Percentiles rank a stretch among this genome's conserved stretches.
Evolutionary conservation across 306 rosid genomes (phyloP).

Genomic region (Castanopsis chinensis): DNA sequence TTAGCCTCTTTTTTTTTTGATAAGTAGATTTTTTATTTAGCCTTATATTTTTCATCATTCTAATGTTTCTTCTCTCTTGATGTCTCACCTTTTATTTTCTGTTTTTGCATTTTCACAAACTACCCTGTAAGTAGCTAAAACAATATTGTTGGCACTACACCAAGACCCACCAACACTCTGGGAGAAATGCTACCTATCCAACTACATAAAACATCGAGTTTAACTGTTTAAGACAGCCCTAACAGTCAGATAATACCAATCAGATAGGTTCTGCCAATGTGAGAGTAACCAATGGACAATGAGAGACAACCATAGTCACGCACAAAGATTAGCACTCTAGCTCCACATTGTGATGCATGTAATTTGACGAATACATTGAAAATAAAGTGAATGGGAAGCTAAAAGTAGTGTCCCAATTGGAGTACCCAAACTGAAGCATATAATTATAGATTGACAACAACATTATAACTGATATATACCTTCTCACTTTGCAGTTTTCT

Average conservation of each 20-base stretch:
- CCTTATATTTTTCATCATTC: not conserved
- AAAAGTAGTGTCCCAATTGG: not conserved
- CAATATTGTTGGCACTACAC: not conserved
- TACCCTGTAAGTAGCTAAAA: not conserved
- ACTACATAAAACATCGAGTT: not conserved
- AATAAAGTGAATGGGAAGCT: not conserved
- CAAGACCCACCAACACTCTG: not conserved
- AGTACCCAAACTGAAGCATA: not conserved
- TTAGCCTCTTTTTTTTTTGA: too few relatives aligned
- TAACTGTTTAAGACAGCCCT: not conserved
- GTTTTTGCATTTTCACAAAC: not conserved
- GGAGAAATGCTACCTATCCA: not conserved
- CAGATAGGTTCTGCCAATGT: not conserved
- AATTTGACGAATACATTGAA: not conserved
- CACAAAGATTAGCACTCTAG: not conserved
- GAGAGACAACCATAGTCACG: not conserved
- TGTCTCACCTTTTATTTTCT: not conserved
- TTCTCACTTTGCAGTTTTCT: constrained; percentile 73
- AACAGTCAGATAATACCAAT: not conserved
- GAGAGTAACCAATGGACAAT: not conserved
- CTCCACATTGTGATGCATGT: not conserved
- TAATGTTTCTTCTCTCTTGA: not conserved
- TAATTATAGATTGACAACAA: not conserved
- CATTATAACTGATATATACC: constrained; percentile 30
- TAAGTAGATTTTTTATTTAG: too few relatives aligned